phyloP scores from a whole-genome alignment of 1,284 basidiomycete genomes.

The Stereum hirsutum region DNA sequence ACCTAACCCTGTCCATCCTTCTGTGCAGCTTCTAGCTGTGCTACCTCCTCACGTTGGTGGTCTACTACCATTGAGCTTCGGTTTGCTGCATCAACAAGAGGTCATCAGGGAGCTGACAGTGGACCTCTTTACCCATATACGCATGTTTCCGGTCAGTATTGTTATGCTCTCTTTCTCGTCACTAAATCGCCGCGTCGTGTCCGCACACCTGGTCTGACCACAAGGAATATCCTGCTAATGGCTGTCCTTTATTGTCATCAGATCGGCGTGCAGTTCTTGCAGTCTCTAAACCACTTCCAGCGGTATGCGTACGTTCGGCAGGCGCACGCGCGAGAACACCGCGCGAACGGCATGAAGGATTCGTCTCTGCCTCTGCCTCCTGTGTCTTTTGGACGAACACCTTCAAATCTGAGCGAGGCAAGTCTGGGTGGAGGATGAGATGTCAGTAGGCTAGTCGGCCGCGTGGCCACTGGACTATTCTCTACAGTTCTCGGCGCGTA shows the following conservation, averaged over 20 bases:
- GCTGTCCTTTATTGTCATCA: constrained; percentile 24
- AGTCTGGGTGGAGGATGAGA: constrained; percentile 1
- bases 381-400: neutral
- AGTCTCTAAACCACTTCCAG: constrained; percentile 86
- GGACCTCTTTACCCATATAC: constrained; percentile 75
- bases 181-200: constrained; percentile 6
- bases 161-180: constrained; percentile 2
- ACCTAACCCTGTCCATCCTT: neutral
- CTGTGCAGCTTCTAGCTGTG: constrained; percentile 63
- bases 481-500: too few species aligned
- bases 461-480: too few species aligned
- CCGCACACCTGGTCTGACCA: too few species aligned
- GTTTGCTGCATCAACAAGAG: constrained; percentile 81
- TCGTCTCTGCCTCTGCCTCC: neutral
- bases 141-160: constrained; percentile 60
- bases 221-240: too few species aligned
- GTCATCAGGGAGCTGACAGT: constrained; percentile 71
- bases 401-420: constrained; percentile 1
- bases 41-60: constrained; percentile 78
- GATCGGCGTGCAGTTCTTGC: constrained; percentile 82
- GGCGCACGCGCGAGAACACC: constrained; percentile 49
- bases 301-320: constrained; percentile 78
- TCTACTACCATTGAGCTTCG: constrained; percentile 78
- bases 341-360: constrained; percentile 11
- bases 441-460: too few species aligned